Evolutionary conservation across 2,329 filamentous ascomycete genomes (phyloP).

Genomic region (Daldinia sp.): DNA sequence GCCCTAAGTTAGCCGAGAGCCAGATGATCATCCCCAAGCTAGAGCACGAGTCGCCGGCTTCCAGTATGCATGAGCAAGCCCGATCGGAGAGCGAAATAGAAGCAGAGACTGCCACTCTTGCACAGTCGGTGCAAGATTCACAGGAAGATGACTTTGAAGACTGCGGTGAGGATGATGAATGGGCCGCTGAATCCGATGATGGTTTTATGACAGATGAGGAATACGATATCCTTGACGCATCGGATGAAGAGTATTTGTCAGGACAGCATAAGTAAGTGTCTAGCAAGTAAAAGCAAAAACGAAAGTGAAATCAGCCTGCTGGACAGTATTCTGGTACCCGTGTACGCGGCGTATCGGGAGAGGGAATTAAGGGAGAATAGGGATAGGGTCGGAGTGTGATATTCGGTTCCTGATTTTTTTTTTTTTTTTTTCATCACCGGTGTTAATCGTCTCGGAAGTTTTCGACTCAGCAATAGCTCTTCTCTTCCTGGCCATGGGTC

Average conservation of each 20-base stretch:
- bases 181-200: constrained; percentile 66
- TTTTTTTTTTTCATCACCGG: constrained; percentile 3
- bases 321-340: background rate
- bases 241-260: constrained; percentile 81
- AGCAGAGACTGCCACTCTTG: constrained; percentile 47
- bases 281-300: constrained; percentile 44
- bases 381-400: constrained; percentile 19
- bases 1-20: constrained; percentile 53
- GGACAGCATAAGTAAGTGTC: constrained; percentile 56
- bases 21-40: constrained; percentile 97
- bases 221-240: constrained; percentile 96
- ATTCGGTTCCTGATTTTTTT: constrained; percentile 6
- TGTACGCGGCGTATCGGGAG: background rate
- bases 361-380: background rate
- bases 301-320: constrained; percentile 1
- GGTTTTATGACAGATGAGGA: constrained; percentile 97
- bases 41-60: constrained; percentile 88
- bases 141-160: constrained; percentile 61
- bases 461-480: constrained; percentile 8
- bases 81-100: constrained; percentile 63
- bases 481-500: constrained; percentile 13
- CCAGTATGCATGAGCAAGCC: constrained; percentile 78
- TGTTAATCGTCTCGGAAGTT: constrained; percentile 15
- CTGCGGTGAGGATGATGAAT: constrained; percentile 66
- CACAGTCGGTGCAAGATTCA: constrained; percentile 38